Evolutionary conservation across 345 rosid species (phyloP).

Genomic region (sweet orange (Citrus sinensis)): DVS_A1.0 CM039163.1:48943001-48943500

Average conservation of each 20-base stretch:
- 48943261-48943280: neutral
- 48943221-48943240: neutral
- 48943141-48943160: neutral
- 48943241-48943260: no score
- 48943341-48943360: slow-evolving; percentile 95
- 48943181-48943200: neutral
- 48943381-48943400: slow-evolving; percentile 62
- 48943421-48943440: slow-evolving; percentile 65
- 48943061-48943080: neutral
- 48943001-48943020: neutral
- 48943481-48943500: slow-evolving; percentile 67
- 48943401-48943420: slow-evolving; percentile 79
- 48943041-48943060: neutral
- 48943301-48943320: slow-evolving; percentile 84
- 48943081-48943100: neutral
- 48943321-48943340: slow-evolving; percentile 76
- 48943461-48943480: slow-evolving; percentile 76
- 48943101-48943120: neutral
- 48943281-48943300: slow-evolving; percentile 89
- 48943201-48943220: neutral
- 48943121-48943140: neutral
- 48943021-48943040: neutral
- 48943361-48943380: slow-evolving; percentile 81
- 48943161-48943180: no score
- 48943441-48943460: slow-evolving; percentile 99